Percentiles rank a stretch among this genome's conserved stretches.
Evolutionary conservation across 768 basidiomycete genomes (phyloP).

Genomic region (Boletus rubroflammeus): DNA sequence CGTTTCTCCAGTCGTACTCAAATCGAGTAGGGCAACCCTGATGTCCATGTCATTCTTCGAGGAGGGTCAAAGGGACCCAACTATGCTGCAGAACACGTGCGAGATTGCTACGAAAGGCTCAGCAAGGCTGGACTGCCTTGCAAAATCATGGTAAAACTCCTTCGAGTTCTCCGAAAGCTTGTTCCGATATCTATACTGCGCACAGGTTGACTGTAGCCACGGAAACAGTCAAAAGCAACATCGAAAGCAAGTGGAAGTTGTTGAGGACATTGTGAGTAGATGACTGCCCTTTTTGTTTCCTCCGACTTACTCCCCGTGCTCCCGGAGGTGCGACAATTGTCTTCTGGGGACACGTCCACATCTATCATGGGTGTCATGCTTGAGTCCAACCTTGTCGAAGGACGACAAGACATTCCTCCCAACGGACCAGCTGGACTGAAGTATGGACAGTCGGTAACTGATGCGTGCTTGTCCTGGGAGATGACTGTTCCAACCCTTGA

Average conservation of each 20-base stretch:
- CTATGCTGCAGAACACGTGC: conserved; percentile 75
- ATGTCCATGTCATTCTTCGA: conserved; percentile 91
- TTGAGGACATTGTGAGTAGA: conserved; percentile 75
- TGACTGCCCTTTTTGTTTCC: not conserved
- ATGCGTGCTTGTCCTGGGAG: conserved; percentile 90
- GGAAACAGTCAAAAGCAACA: conserved; percentile 95
- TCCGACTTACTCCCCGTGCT: conserved; percentile 11
- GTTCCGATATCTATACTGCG: not conserved
- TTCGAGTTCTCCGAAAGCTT: not conserved
- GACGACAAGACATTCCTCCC: conserved; percentile 79
- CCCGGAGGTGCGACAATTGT: conserved; percentile 65
- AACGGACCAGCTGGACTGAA: conserved; percentile 67
- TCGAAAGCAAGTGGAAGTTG: conserved; percentile 82
- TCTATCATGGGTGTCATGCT: conserved; percentile 94
- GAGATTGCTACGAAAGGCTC: conserved; percentile 69
- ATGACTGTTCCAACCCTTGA: conserved; percentile 79
- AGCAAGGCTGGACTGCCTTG: conserved; percentile 71
- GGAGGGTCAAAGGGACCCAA: conserved; percentile 91
- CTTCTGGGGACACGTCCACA: conserved; percentile 62
- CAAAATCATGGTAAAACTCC: conserved; percentile 76
- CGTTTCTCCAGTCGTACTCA: conserved; percentile 2
- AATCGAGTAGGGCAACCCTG: conserved; percentile 69
- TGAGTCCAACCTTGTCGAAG: conserved; percentile 86
- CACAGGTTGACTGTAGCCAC: conserved; percentile 92
- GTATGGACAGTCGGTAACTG: conserved; percentile 86